Evolutionary conservation across 2,329 filamentous ascomycete genomes (phyloP).

Genomic region (Fusarium tanahbumbuense): DNA sequence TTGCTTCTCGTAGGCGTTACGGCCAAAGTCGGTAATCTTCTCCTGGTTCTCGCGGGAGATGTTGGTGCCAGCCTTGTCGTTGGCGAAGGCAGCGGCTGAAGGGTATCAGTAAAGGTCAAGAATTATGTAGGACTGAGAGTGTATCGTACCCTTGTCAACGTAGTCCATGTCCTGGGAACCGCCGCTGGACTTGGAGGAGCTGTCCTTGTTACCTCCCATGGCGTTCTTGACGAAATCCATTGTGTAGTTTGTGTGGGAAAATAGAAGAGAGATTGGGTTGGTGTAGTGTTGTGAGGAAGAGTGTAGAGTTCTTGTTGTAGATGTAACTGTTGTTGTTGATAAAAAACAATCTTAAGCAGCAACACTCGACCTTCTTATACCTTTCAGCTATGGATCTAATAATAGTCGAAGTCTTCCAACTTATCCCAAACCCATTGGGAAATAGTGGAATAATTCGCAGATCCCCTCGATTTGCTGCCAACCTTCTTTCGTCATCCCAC

Average conservation of each 20-base stretch:
- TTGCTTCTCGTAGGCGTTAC: slow-evolving; percentile 51
- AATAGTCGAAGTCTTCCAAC: slow-evolving; percentile 10
- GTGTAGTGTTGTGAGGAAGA: background rate
- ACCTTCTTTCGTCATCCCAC: slow-evolving; percentile 34
- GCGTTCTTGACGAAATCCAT: slow-evolving; percentile 54
- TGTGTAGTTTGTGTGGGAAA: slow-evolving; percentile 28
- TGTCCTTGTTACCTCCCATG: slow-evolving; percentile 30
- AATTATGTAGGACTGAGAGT: background rate
- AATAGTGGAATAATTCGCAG: slow-evolving; percentile 31
- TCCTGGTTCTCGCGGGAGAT: slow-evolving; percentile 51
- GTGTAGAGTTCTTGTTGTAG: background rate
- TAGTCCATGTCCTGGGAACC: slow-evolving; percentile 47
- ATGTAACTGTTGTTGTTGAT: background rate
- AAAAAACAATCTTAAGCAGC: background rate
- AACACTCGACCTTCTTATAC: slow-evolving; percentile 36
- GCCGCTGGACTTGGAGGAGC: background rate
- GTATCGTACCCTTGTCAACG: slow-evolving; percentile 53
- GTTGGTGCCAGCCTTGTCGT: slow-evolving; percentile 53
- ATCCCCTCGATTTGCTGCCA: slow-evolving; percentile 27
- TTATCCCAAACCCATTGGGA: slow-evolving; percentile 5
- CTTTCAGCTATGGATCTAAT: background rate
- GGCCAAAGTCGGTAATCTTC: slow-evolving; percentile 55
- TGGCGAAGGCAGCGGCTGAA: slow-evolving; percentile 47
- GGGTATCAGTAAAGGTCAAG: background rate
- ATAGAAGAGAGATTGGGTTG: background rate